Evolutionary conservation across 1,139 yeast species (phyloP), one percentile per base, ranked within the genome.

Genomic region (Lodderomyces pseudojiufengensis): DNA sequence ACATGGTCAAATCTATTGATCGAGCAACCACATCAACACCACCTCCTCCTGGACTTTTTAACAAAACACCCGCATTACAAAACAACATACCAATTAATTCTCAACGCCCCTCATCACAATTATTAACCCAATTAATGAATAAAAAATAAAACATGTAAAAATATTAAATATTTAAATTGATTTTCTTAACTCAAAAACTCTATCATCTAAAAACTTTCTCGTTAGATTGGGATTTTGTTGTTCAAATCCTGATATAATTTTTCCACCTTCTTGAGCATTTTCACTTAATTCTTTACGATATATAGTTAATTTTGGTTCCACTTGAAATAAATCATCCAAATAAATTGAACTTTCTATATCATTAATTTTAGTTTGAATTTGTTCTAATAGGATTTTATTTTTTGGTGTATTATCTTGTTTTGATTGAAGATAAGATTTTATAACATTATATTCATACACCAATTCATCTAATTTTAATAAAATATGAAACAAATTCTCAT

Each of bases 41-140:
- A 12, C 73, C 73, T n/a, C 70, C 70, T 10, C 70, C 70, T 3
- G 73, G 73, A 2, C 59, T 65, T 42, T 65, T 65, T 42, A 52
- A 57, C 20, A 49, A 36, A 35, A 43, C 35, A 37, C 40, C 39
- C 11, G 35, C 46, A 33, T 37, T 37, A 15, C 35, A 31, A 29
- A 27, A 38, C 18, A 38, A 40, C 14, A 39, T 61, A 14, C 41
- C 50, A 22, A 48, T 46, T 13, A 20, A 29, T 12, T 20, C 37
- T 39, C 57, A 74, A 46, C 61, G 70, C 20, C 63, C 72, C 4
- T 80, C 86, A 36, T 76, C 84, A 20, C 88, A 82, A 53, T 65
- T 83, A 48, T 65, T 82, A 47, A 80, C 76, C 35, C 90, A 82
- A 53, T 65, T 82, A 51, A 78, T 82, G 75, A 78, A 79, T 46